Percentiles rank a stretch among this genome's conserved stretches.
Conservation (phyloP, 2,329 filamentous ascomycete species). For the Aspergillus eucalypticola region DNA sequence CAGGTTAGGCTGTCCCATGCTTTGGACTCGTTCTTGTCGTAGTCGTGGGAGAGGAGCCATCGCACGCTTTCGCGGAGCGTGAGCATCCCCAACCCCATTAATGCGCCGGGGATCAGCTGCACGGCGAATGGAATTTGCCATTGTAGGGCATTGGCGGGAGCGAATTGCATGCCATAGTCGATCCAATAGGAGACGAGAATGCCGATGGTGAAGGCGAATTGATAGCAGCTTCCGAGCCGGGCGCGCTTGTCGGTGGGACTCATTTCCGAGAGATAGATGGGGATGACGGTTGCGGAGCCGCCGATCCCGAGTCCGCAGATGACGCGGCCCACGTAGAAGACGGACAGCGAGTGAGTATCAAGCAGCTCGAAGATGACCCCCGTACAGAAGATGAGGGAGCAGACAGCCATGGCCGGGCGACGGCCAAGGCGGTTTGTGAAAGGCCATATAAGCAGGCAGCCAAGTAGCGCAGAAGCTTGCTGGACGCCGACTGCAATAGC, state of each 20-base stretch:
- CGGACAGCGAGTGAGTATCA: conserved; percentile 46
- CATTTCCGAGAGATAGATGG: conserved; percentile 50
- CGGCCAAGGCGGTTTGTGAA: conserved; percentile 51
- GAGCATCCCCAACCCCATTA: conserved; percentile 53
- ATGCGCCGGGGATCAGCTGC: conserved; percentile 50
- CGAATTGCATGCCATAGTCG: conserved; percentile 47
- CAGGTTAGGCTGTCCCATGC: conserved; percentile 53
- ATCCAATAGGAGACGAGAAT: conserved; percentile 58
- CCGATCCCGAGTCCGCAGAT: conserved; percentile 53
- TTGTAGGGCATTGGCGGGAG: conserved; percentile 40
- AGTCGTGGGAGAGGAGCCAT: conserved; percentile 53
- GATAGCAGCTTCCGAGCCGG: conserved; percentile 54
- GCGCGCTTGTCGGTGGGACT: conserved; percentile 50
- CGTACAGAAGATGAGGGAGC: conserved; percentile 50
- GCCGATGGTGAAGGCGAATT: conserved; percentile 53
- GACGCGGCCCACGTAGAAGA: conserved; percentile 51
- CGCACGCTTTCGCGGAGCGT: conserved; percentile 53
- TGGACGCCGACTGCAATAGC: conserved; percentile 55
- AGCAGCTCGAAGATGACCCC: conserved; percentile 50
- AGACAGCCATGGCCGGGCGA: conserved; percentile 47
- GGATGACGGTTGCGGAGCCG: conserved; percentile 47
- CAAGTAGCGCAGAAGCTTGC: conserved; percentile 55
- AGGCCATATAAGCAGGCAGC: conserved; percentile 53
- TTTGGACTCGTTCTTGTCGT: conserved; percentile 34
- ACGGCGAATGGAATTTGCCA: conserved; percentile 60